Percentiles rank a stretch among this genome's conserved stretches.
Evolutionary conservation across 2,329 filamentous ascomycete genomes (phyloP).

Genomic region (Diplodia sapinea): DNA sequence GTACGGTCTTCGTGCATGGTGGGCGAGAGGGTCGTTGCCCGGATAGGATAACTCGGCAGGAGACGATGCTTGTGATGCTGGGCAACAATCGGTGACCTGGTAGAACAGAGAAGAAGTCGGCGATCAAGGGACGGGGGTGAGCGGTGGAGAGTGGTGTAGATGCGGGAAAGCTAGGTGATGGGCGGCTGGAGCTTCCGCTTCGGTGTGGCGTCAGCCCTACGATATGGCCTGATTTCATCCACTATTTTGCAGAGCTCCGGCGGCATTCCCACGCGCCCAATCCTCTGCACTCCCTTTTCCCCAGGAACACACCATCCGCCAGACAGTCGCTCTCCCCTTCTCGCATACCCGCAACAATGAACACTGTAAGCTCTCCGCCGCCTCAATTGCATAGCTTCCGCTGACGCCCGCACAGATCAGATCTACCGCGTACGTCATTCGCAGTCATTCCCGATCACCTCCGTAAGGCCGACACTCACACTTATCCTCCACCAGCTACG

Average conservation of each 20-base stretch:
- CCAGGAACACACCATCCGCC: not conserved
- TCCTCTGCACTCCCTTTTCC: slow-evolving; percentile 17
- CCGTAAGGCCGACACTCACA: slow-evolving; percentile 32
- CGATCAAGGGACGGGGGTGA: slow-evolving; percentile 15
- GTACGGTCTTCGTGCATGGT: slow-evolving; percentile 44
- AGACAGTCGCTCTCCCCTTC: not conserved
- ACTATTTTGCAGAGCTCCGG: slow-evolving; percentile 19
- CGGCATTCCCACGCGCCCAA: slow-evolving; percentile 13
- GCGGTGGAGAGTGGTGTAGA: not conserved
- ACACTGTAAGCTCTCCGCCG: slow-evolving; percentile 54
- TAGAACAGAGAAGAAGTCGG: not conserved
- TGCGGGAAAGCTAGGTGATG: slow-evolving; percentile 14
- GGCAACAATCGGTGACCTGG: not conserved
- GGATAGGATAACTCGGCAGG: not conserved
- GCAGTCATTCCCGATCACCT: slow-evolving; percentile 14
- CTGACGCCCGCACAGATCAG: slow-evolving; percentile 52
- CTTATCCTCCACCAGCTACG: slow-evolving; percentile 65
- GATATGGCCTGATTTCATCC: slow-evolving; percentile 28
- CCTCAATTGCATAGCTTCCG: slow-evolving; percentile 33
- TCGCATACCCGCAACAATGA: slow-evolving; percentile 50
- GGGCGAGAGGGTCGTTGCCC: not conserved
- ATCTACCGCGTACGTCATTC: slow-evolving; percentile 62
- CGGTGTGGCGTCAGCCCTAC: slow-evolving; percentile 27
- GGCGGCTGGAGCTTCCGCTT: slow-evolving; percentile 27
- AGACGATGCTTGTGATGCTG: not conserved